Conservation (phyloP, 2,329 filamentous ascomycete species). For the Colletotrichum sp. region DNA sequence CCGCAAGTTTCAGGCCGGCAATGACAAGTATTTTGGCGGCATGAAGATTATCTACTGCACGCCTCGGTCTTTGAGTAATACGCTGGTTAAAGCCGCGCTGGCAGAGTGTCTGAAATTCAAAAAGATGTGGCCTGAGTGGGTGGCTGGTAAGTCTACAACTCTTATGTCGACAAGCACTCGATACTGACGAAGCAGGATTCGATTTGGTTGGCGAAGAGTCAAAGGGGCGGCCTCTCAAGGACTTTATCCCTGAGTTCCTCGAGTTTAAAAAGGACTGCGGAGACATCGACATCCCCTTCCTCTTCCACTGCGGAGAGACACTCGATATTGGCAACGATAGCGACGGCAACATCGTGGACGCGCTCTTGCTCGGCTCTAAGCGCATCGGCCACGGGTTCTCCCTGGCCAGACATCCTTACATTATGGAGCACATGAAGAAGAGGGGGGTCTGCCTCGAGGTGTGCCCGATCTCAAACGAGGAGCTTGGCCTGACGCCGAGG, state of each 20-base stretch:
- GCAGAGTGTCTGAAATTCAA: conserved; percentile 68
- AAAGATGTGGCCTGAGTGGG: conserved; percentile 57
- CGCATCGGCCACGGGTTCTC: conserved; percentile 79
- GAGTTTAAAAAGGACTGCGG: conserved; percentile 60
- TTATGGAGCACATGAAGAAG: conserved; percentile 70
- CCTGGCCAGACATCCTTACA: conserved; percentile 66
- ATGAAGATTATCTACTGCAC: conserved; percentile 77
- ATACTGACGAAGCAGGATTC: conserved; percentile 53
- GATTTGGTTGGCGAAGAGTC: conserved; percentile 74
- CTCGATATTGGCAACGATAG: conserved; percentile 67
- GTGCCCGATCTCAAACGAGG: conserved; percentile 79
- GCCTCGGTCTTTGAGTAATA: conserved; percentile 61
- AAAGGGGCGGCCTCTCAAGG: conserved; percentile 61
- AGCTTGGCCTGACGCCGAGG: conserved; percentile 71
- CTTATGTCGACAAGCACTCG: background rate
- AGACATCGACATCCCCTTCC: conserved; percentile 67
- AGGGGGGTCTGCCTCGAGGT: conserved; percentile 74
- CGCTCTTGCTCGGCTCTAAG: conserved; percentile 67
- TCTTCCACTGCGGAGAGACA: conserved; percentile 81
- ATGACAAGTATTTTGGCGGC: conserved; percentile 58
- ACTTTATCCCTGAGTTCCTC: conserved; percentile 60
- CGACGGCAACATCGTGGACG: conserved; percentile 73
- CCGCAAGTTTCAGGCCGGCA: conserved; percentile 46
- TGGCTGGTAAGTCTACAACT: conserved; percentile 60
- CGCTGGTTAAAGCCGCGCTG: conserved; percentile 56